Evolutionary conservation across 2,329 filamentous ascomycete species (phyloP), one percentile per base, ranked within the genome.

Genomic region (Calonectria naviculata): DNA sequence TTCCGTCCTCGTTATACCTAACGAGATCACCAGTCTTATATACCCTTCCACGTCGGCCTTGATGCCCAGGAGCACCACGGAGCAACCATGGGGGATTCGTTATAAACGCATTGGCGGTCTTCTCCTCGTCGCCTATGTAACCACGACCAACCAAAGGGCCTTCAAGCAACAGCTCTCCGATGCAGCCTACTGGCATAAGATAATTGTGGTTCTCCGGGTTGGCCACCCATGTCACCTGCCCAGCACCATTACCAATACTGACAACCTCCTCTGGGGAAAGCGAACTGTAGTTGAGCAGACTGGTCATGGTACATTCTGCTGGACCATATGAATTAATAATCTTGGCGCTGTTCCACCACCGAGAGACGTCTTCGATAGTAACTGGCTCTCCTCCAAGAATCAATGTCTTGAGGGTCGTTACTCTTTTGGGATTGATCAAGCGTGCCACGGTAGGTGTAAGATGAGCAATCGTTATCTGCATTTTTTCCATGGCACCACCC

Each of bases 21-120:
- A 80, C 86, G 5, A 88, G 78, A 71, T 88, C 87, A 5, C 87
- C 87, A 2, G 86, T 87, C 66, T 84, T 84, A 75, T 87, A 88
- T 4, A 84, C 66, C 1, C 77, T 47, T 1, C 68, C 65, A 5
- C n/a, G 10, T 5, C 70, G 68, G 2, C 74, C 68, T 13, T 46
- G 24, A 4, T 31, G 21, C 3, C 31, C 24, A 6, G 21, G 17
- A 1, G n/a, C 7, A 1, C 68, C 56, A 4, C 29, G 2, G 2
- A 49, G 12, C 0, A 78, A 67, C 60, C 58, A 68, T 1, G n/a
- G 3, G 0, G 47, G 60, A 7, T 38, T 26, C 5, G 31, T 12
- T 4, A 68, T 42, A 13, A 64, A 68, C 0, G 21, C 15, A 1
- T 9, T 5, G 13, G 21, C 21, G 0, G 67, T 68, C 17, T 47